Percentiles rank a stretch among this genome's conserved stretches.
Conservation (phyloP, 768 basidiomycete genomes). For the Suillus spraguei region DNA sequence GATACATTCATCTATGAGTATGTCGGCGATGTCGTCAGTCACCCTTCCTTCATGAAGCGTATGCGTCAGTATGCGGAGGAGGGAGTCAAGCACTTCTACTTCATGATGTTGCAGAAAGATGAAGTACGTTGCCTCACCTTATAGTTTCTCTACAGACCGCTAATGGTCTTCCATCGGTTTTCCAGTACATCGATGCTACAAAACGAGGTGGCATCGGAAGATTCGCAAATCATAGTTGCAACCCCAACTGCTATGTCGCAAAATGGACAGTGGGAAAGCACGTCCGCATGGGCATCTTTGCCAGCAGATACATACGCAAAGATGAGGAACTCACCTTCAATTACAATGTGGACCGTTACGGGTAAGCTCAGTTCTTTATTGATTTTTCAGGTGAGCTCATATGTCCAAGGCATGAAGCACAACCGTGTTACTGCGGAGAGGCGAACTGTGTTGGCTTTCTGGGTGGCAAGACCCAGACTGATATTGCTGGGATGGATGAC, state of each 20-base stretch:
- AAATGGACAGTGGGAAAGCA: slow-evolving; percentile 93
- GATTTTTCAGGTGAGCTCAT: background rate
- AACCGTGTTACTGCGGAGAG: slow-evolving; percentile 94
- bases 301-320: slow-evolving; percentile 75
- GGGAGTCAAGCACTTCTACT: slow-evolving; percentile 96
- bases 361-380: slow-evolving; percentile 52
- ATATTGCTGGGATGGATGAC: slow-evolving; percentile 93
- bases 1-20: slow-evolving; percentile 97
- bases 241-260: slow-evolving; percentile 96
- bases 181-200: slow-evolving; percentile 97
- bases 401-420: slow-evolving; percentile 84
- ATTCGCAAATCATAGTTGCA: slow-evolving; percentile 98
- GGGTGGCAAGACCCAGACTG: slow-evolving; percentile 98
- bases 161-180: background rate
- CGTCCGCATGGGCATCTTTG: slow-evolving; percentile 97
- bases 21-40: slow-evolving; percentile 93
- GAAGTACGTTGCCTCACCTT: slow-evolving; percentile 60
- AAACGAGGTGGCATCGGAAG: slow-evolving; percentile 96
- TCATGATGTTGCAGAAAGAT: slow-evolving; percentile 99
- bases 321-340: slow-evolving; percentile 97
- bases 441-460: slow-evolving; percentile 94
- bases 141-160: background rate
- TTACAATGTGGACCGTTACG: slow-evolving; percentile 99
- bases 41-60: slow-evolving; percentile 84
- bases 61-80: slow-evolving; percentile 94